These are phyloP conservation scores for Clitopilus hobsonii DNA, from an alignment of 768 basidiomycete genomes.

Conservation along the genomic window DNA sequence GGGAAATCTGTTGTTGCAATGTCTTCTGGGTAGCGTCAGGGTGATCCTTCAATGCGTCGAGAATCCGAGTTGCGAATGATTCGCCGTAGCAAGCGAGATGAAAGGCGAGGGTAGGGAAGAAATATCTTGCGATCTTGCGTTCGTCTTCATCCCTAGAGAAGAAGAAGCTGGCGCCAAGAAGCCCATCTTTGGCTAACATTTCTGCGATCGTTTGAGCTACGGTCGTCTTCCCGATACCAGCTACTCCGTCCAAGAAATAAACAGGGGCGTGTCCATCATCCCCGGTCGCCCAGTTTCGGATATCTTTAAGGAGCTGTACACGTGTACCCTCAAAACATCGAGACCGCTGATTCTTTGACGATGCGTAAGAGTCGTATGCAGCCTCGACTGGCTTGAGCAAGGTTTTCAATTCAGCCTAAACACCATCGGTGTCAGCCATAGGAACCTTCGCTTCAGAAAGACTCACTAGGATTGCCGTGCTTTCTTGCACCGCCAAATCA, in stretches of 20 bases:
- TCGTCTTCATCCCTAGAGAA: background rate
- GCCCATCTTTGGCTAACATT: background rate
- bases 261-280: background rate
- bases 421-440: background rate
- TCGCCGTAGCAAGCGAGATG: background rate
- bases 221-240: background rate
- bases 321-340: background rate
- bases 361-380: background rate
- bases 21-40: background rate
- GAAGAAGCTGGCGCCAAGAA: background rate
- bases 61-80: background rate
- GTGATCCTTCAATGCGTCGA: background rate
- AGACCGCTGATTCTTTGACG: background rate
- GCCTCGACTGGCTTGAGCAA: background rate
- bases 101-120: background rate
- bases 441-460: background rate
- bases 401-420: background rate
- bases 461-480: background rate
- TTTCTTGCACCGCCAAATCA: background rate
- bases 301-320: background rate
- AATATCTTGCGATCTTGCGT: background rate
- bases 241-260: background rate
- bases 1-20: background rate
- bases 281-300: background rate
- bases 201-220: background rate